Conservation (phyloP, 352 stramenopile species). For the Globisporangium alternatum region DNA sequence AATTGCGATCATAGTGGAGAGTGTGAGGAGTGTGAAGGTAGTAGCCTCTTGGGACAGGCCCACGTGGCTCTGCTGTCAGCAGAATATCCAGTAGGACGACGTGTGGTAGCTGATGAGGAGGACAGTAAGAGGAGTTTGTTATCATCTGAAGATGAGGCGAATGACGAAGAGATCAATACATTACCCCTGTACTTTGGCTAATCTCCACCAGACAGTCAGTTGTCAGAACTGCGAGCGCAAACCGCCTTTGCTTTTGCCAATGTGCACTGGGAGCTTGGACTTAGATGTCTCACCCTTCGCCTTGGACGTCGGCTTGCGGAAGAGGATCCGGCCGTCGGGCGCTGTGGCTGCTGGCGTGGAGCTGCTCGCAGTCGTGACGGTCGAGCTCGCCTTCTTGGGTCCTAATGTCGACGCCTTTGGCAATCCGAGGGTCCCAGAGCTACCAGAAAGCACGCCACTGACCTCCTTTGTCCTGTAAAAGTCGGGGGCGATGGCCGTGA, state of each 20-base stretch:
- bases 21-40: background rate
- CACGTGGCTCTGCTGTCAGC: slow-evolving; percentile 1
- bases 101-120: background rate
- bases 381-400: slow-evolving; percentile 13
- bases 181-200: slow-evolving; percentile 27
- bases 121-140: background rate
- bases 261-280: slow-evolving; percentile 64
- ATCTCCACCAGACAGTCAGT: background rate
- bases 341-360: slow-evolving; percentile 19
- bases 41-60: background rate
- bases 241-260: slow-evolving; percentile 81
- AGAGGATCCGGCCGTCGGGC: slow-evolving; percentile 62
- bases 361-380: background rate
- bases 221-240: slow-evolving; percentile 63
- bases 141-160: background rate
- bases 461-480: slow-evolving; percentile 78
- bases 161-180: slow-evolving; percentile 3
- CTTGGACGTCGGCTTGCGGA: slow-evolving; percentile 54
- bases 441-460: slow-evolving; percentile 58
- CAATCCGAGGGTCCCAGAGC: slow-evolving; percentile 59
- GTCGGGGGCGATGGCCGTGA: slow-evolving; percentile 60
- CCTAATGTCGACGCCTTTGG: slow-evolving; percentile 31
- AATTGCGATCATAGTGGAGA: background rate
- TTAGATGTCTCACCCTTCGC: slow-evolving; percentile 25
- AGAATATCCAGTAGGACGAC: background rate